Evolutionary conservation across 228 moss, liverwort and hornwort species (phyloP).

Genomic region (Sphagnum fallax): DNA sequence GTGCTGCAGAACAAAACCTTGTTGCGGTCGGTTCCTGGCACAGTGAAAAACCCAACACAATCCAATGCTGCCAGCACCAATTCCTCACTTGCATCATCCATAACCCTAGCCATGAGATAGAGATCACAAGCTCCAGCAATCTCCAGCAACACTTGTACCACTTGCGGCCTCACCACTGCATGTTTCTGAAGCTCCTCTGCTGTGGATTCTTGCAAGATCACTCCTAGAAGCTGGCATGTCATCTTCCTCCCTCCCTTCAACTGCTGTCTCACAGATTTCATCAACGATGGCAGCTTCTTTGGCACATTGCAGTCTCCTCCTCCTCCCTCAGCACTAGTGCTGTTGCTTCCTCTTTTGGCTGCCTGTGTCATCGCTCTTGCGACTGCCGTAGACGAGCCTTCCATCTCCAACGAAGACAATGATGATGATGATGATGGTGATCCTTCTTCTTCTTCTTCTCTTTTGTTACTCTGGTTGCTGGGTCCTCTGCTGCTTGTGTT

Average conservation of each 20-base stretch:
- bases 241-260: constrained; percentile 91
- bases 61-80: constrained; percentile 81
- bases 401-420: constrained; percentile 34
- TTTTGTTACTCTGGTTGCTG: constrained; percentile 47
- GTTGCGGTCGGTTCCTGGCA: constrained; percentile 75
- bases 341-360: constrained; percentile 39
- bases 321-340: constrained; percentile 2
- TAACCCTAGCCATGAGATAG: constrained; percentile 70
- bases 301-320: background rate
- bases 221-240: constrained; percentile 80
- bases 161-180: constrained; percentile 76
- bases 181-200: constrained; percentile 87
- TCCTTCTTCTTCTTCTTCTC: constrained; percentile 37
- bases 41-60: constrained; percentile 66
- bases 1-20: constrained; percentile 95
- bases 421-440: constrained; percentile 8
- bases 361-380: constrained; percentile 82
- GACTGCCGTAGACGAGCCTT: constrained; percentile 65
- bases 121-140: constrained; percentile 80
- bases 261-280: constrained; percentile 78
- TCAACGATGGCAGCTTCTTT: constrained; percentile 15
- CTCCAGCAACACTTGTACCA: constrained; percentile 82
- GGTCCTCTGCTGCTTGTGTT: too few species aligned
- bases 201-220: constrained; percentile 63
- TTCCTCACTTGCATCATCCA: constrained; percentile 86